Percentiles rank a stretch among this genome's conserved stretches.
phyloP scores from a whole-genome alignment of 1,284 basidiomycete species.

The Pascua guehoae region DNA sequence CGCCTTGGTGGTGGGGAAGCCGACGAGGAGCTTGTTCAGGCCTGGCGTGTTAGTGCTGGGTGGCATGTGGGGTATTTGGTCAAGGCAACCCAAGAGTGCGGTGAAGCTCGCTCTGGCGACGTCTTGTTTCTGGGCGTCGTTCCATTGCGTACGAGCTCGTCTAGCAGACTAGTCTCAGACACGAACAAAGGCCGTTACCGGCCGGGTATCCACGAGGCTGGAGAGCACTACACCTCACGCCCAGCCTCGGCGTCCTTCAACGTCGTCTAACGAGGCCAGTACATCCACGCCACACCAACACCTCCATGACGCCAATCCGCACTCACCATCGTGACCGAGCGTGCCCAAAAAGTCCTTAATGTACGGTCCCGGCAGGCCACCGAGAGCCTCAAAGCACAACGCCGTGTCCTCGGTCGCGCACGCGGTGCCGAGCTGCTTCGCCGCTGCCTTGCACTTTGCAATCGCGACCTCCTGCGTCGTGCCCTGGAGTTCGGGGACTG shows the following conservation, averaged over 20 bases:
- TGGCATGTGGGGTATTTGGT: background rate
- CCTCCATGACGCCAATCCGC: background rate
- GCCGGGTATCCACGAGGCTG: too few relatives aligned
- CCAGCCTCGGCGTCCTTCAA: too few relatives aligned
- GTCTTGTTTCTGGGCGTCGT: too few relatives aligned
- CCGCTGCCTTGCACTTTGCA: conserved; percentile 82
- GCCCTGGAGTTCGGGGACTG: conserved; percentile 92
- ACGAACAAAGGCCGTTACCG: too few relatives aligned
- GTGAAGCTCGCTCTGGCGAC: too few relatives aligned
- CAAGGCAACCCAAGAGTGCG: too few relatives aligned
- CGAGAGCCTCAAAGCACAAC: conserved; percentile 81
- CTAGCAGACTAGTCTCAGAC: too few relatives aligned
- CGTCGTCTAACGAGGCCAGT: background rate
- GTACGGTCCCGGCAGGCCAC: conserved; percentile 91
- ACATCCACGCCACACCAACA: background rate
- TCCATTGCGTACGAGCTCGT: too few relatives aligned
- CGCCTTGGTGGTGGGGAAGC: conserved; percentile 76
- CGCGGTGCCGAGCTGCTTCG: conserved; percentile 74
- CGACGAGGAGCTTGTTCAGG: conserved; percentile 77
- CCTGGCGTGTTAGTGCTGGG: conserved; percentile 52
- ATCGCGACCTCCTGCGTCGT: conserved; percentile 83
- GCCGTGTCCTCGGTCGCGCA: conserved; percentile 98
- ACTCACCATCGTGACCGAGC: conserved; percentile 70
- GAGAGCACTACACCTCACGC: background rate
- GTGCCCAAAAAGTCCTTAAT: conserved; percentile 86